Conservation (phyloP, 1,139 yeast species). For the Meyerozyma elateridarum region DNA sequence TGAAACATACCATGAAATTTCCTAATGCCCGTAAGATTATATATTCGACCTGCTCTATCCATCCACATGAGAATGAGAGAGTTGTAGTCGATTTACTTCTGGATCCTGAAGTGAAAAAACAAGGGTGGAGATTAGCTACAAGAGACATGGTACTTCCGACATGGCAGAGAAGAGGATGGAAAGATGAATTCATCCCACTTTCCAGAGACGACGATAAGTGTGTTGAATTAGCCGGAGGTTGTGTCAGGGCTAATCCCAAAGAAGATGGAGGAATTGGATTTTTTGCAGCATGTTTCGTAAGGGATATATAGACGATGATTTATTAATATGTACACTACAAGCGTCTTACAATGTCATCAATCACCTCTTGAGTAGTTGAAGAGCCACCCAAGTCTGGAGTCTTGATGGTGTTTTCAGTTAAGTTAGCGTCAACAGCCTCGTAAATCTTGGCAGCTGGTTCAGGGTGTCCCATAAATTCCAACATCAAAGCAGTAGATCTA, state of each 20-base stretch:
- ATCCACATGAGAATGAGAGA: constrained; percentile 87
- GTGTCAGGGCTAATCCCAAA: constrained; percentile 79
- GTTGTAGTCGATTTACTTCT: constrained; percentile 75
- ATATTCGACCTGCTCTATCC: constrained; percentile 92
- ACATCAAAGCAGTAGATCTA: constrained; percentile 94
- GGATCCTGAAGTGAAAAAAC: constrained; percentile 53
- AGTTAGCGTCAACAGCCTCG: constrained; percentile 91
- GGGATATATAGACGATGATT: constrained; percentile 11
- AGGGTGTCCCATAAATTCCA: constrained; percentile 90
- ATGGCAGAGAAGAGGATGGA: constrained; percentile 85
- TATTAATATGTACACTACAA: constrained; percentile 15
- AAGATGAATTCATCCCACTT: constrained; percentile 54
- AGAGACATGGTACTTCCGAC: constrained; percentile 63
- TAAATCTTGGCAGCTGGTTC: constrained; percentile 90
- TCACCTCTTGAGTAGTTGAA: constrained; percentile 80
- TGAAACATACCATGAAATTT: constrained; percentile 81
- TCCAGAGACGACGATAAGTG: constrained; percentile 41
- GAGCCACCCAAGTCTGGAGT: constrained; percentile 96
- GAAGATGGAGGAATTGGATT: constrained; percentile 97
- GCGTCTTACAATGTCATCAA: constrained; percentile 67
- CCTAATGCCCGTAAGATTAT: constrained; percentile 77
- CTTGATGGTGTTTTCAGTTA: constrained; percentile 71
- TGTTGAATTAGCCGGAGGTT: constrained; percentile 67
- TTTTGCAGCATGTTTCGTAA: constrained; percentile 80
- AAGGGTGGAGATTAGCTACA: constrained; percentile 73